Base-by-base conservation (phyloP, 2,329 filamentous ascomycete genomes). In the Xylaria sp. region DNA sequence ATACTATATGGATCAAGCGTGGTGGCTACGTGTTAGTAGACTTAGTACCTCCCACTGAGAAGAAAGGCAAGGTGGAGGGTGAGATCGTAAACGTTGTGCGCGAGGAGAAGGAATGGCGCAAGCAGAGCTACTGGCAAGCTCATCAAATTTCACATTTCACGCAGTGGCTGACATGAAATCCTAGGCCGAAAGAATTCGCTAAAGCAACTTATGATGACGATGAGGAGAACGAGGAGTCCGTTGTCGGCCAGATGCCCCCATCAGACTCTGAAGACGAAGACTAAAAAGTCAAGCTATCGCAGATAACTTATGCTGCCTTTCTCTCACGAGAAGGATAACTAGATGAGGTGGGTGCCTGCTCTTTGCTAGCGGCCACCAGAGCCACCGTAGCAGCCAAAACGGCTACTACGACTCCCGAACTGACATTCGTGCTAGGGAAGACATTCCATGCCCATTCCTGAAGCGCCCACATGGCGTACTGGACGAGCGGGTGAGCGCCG, bases 381-480 rank as follows among this genome's bases (percentile, higher is more conserved):
- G 83, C 82, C 1, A 95, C 89, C 18, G 92, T 92, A 13, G 88
- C 78, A 20, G 89, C 88, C 75, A 98, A 83, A 48, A 89, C 88
- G 28, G 85, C 85, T 15, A 99, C 92, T 9, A 94, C 94, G 18
- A 85, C 82, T 15, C 78, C 78, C 4, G 88, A 89, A 77, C 87
- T 89, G 57, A 77, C 68, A 37, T 81, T 77, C 4, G 87, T 89
- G 78, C 94, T 97, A n/a, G 94, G 94, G 78, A 92, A 98, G 10
- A 94, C 89, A 75, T 98, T 97, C 94, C 94, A 98, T 13, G 92
- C 93, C 90, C 92, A 94, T 80, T 98, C 94, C 81, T 98, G 94
- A 68, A 88, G 85, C 2, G 85, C 87, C 92, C 93, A 97, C 10
- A 94, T 81, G 3, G 81, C 82, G 76, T 91, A 91, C 74, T 94